Conservation (phyloP, 768 basidiomycete species). For the Boletus reticulatus region DNA sequence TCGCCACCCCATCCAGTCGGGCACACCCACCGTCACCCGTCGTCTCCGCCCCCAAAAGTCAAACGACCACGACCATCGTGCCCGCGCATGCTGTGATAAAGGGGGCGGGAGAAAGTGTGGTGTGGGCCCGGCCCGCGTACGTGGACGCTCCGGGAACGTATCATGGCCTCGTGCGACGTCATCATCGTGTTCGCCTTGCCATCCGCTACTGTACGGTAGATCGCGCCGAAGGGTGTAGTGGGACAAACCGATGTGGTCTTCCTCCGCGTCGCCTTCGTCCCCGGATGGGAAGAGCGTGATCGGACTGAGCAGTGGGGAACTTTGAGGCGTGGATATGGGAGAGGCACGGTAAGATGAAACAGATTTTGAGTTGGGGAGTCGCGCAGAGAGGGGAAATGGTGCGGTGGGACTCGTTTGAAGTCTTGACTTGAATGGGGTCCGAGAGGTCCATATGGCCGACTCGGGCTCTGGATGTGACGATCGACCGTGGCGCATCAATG, state of each 20-base stretch:
- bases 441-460: constrained; percentile 37
- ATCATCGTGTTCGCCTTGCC: constrained; percentile 29
- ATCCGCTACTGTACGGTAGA: constrained; percentile 26
- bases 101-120: constrained; percentile 42
- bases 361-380: constrained; percentile 36
- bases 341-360: constrained; percentile 41
- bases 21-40: constrained; percentile 48
- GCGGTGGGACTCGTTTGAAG: constrained; percentile 39
- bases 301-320: constrained; percentile 39
- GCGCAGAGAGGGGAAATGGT: constrained; percentile 37
- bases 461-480: constrained; percentile 31
- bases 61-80: constrained; percentile 46
- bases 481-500: constrained; percentile 29
- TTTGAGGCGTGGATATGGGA: constrained; percentile 36
- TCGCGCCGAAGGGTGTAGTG: constrained; percentile 47
- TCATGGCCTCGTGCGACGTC: neutral
- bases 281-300: constrained; percentile 37
- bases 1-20: constrained; percentile 29
- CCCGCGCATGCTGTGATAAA: constrained; percentile 20
- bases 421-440: constrained; percentile 42
- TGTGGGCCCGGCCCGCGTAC: neutral
- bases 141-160: neutral
- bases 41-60: constrained; percentile 52
- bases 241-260: constrained; percentile 42
- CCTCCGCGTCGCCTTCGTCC: constrained; percentile 46